A percentile compares a stretch with the other conserved stretches of the same genome.
These are phyloP conservation scores for Penicillium rolfsii DNA, from an alignment of 2,329 filamentous ascomycete species.

Conservation along the genomic window DNA sequence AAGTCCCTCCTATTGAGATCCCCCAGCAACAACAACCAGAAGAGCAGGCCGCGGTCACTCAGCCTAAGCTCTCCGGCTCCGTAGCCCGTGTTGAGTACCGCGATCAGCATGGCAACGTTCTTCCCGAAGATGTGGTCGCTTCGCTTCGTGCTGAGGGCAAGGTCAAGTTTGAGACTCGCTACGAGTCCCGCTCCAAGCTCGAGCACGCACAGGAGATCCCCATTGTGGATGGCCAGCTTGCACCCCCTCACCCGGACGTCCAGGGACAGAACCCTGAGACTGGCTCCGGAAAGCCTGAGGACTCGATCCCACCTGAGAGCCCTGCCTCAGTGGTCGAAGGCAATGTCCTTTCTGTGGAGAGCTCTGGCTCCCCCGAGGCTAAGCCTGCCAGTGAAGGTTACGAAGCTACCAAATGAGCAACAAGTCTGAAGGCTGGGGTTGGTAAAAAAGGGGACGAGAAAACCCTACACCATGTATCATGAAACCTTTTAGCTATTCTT, in stretches of 20 bases:
- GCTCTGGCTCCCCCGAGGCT: constrained; percentile 42
- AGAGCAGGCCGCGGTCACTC: constrained; percentile 28
- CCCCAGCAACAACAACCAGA: constrained; percentile 30
- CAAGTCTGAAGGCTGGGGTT: constrained; percentile 11
- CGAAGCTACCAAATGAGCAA: constrained; percentile 47
- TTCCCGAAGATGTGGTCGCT: constrained; percentile 81
- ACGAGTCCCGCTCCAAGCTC: constrained; percentile 89
- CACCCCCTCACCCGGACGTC: constrained; percentile 60
- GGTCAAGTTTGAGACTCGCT: constrained; percentile 92
- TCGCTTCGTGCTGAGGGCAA: constrained; percentile 74
- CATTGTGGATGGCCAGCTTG: constrained; percentile 44
- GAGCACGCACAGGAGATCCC: constrained; percentile 75
- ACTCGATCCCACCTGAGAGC: constrained; percentile 40
- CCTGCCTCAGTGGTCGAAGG: constrained; percentile 47
- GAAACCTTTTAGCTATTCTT: constrained; percentile 19
- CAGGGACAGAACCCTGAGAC: constrained; percentile 64
- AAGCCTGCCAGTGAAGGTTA: constrained; percentile 53
- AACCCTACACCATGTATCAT: constrained; percentile 27
- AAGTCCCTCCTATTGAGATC: constrained; percentile 23
- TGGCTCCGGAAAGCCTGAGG: constrained; percentile 42
- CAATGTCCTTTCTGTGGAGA: constrained; percentile 42
- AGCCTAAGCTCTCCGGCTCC: constrained; percentile 50
- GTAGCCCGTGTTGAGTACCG: constrained; percentile 93
- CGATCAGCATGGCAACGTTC: constrained; percentile 87
- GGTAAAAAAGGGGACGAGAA: constrained; percentile 6